Percentiles rank a stretch among this genome's conserved stretches.
Conservation (phyloP, 1,284 basidiomycete genomes). For the Irpex sp. region DNA sequence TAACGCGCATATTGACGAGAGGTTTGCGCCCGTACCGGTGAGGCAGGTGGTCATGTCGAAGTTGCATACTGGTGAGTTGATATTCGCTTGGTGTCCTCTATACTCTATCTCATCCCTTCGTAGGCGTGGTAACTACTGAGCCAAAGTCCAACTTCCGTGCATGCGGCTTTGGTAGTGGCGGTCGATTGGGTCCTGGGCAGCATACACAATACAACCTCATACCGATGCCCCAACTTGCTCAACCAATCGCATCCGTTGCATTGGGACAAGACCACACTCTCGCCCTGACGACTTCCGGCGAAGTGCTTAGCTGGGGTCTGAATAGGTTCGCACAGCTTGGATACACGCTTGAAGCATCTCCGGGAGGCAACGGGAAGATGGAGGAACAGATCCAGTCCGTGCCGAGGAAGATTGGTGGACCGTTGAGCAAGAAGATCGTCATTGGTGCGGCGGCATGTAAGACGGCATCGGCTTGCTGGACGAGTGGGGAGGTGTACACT, state of each 20-base stretch:
- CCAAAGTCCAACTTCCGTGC: constrained; percentile 66
- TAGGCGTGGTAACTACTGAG: constrained; percentile 74
- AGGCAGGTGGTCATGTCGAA: constrained; percentile 74
- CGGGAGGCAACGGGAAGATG: constrained; percentile 1
- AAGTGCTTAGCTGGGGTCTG: constrained; percentile 87
- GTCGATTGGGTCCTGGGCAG: constrained; percentile 73
- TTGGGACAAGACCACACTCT: constrained; percentile 94
- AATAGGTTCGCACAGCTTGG: constrained; percentile 89
- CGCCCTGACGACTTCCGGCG: constrained; percentile 74
- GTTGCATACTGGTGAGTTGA: constrained; percentile 59
- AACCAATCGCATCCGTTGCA: constrained; percentile 53
- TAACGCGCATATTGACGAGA: constrained; percentile 29
- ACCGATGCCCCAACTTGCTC: constrained; percentile 52
- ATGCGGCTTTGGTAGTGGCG: constrained; percentile 85
- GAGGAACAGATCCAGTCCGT: constrained; percentile 59
- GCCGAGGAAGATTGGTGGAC: constrained; percentile 72
- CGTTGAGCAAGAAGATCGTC: constrained; percentile 75
- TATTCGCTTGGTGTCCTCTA: background rate
- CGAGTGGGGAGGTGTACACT: constrained; percentile 77
- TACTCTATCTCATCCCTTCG: background rate
- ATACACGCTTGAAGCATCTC: constrained; percentile 67
- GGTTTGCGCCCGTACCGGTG: constrained; percentile 59
- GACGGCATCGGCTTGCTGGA: constrained; percentile 89
- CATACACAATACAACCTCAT: constrained; percentile 78
- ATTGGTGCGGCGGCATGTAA: constrained; percentile 85